Conservation (phyloP, 495 filamentous ascomycete genomes). For the Neurospora terricola region DNA sequence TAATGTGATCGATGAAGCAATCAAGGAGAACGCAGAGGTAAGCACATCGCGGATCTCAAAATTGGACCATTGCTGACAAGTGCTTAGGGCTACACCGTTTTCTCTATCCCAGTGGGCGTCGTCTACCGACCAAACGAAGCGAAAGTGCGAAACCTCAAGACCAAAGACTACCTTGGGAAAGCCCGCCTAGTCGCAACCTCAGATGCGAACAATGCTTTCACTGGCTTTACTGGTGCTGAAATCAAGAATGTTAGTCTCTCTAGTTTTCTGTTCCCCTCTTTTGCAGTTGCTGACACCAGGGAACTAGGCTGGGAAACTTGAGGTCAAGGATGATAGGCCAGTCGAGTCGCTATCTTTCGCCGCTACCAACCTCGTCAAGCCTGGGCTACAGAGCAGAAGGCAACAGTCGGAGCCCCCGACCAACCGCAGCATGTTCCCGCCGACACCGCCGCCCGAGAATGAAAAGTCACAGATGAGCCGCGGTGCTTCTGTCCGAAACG, state of each 20-base stretch:
- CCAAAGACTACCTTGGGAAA: conserved; percentile 94
- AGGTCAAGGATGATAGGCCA: conserved; percentile 59
- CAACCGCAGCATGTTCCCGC: conserved; percentile 78
- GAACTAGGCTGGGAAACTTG: conserved; percentile 8
- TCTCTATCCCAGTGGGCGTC: conserved; percentile 94
- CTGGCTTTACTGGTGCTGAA: conserved; percentile 66
- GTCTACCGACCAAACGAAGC: conserved; percentile 93
- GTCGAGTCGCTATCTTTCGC: conserved; percentile 77
- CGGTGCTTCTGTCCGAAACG: conserved; percentile 45
- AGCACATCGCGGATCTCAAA: conserved; percentile 4
- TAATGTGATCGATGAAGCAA: conserved; percentile 96
- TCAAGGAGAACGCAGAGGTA: conserved; percentile 86
- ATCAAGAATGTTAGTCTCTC: conserved; percentile 47
- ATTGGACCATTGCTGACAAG: conserved; percentile 16
- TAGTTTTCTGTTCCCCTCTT: neutral
- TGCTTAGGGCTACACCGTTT: conserved; percentile 87
- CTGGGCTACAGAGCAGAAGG: conserved; percentile 63
- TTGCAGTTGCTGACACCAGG: conserved; percentile 14
- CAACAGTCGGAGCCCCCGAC: conserved; percentile 81
- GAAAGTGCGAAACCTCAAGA: conserved; percentile 95
- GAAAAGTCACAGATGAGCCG: conserved; percentile 45
- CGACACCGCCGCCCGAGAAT: conserved; percentile 87
- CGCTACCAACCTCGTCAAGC: conserved; percentile 82
- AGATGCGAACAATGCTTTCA: conserved; percentile 64
- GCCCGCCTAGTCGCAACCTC: conserved; percentile 88